A percentile compares a stretch with the other conserved stretches of the same genome.
Evolutionary conservation across 2,329 filamentous ascomycete genomes (phyloP).

Genomic region (Colletotrichum sp.): DNA sequence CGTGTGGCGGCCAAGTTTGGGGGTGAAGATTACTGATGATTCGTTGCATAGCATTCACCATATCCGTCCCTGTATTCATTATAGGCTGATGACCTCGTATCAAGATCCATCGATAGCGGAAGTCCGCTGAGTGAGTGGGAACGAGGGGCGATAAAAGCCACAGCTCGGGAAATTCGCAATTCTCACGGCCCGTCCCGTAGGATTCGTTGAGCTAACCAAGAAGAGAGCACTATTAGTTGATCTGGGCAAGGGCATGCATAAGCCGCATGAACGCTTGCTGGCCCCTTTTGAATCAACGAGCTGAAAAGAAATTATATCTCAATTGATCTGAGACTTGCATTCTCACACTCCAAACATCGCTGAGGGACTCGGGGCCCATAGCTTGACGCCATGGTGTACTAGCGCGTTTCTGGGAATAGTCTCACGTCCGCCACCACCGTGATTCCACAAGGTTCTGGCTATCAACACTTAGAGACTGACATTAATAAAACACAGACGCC

Average conservation of each 20-base stretch:
- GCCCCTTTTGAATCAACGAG: not conserved
- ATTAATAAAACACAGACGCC: not conserved
- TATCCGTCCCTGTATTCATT: fast-evolving
- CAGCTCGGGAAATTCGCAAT: not conserved
- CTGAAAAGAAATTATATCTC: not conserved
- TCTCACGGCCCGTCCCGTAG: not conserved
- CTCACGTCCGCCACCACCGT: not conserved
- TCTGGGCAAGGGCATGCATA: not conserved
- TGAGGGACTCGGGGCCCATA: not conserved
- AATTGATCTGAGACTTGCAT: not conserved
- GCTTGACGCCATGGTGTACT: not conserved
- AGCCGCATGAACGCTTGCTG: not conserved
- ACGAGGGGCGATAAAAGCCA: not conserved
- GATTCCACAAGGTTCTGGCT: not conserved
- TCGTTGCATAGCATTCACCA: not conserved
- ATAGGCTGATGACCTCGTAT: not conserved
- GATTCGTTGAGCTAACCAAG: not conserved
- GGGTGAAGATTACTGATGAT: not conserved
- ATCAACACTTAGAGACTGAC: not conserved
- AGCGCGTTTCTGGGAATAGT: not conserved
- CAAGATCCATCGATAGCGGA: not conserved
- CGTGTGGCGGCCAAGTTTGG: not conserved
- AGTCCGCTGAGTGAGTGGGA: not conserved
- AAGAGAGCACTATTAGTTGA: not conserved
- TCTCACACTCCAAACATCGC: not conserved